Base-by-base conservation (phyloP, 148 eudicot genomes). In the Camellia lanceoleosa region DNA sequence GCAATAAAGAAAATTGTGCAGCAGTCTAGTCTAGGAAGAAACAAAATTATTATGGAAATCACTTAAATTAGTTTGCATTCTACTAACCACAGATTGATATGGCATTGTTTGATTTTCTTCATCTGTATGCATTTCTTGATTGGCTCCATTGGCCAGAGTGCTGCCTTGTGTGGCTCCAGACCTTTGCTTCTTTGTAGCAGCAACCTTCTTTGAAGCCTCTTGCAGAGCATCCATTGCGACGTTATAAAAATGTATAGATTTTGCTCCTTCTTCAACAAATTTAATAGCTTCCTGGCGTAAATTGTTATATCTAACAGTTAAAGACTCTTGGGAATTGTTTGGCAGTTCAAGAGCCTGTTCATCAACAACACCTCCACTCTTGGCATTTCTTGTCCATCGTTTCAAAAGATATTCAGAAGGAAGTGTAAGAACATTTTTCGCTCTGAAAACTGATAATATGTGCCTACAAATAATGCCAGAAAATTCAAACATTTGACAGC, bases 201-300 rank as follows among this genome's bases (percentile, higher is more conserved):
- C 81, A 82, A 88, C 85, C 76, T 88, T 88, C 82, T 81, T 84
- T 54, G 83, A 80, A 75, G 84, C 90, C 78, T 84, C 88, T 75
- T 75, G 83, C 61, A 88, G 74, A 44, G 86, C 87, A 60, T 86
- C 86, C 81, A 79, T 55, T 30, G 88, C 87, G 11, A 73, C 87
- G 58, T 82, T 78, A 73, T 88, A 88, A 16, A 83, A 47, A 75
- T 86, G 83, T 67, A 81, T 79, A 30, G 88, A 79, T 69, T 82
- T 81, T 11, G 88, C 88, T 59, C 90, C 88, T 82, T 86, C 87
- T 77, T 88, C 88, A 20, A 87, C 89, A 76, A 84, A 83, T 64
- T 83, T 83, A 16, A 83, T 75, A 12, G 85, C 85, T 83, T 83
- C 82, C 38, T 79, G 78, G 38, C 78, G 64, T 43, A 83, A 66